Evolutionary conservation across 495 filamentous ascomycete species (phyloP).

Genomic region (Neurospora sp.): DNA sequence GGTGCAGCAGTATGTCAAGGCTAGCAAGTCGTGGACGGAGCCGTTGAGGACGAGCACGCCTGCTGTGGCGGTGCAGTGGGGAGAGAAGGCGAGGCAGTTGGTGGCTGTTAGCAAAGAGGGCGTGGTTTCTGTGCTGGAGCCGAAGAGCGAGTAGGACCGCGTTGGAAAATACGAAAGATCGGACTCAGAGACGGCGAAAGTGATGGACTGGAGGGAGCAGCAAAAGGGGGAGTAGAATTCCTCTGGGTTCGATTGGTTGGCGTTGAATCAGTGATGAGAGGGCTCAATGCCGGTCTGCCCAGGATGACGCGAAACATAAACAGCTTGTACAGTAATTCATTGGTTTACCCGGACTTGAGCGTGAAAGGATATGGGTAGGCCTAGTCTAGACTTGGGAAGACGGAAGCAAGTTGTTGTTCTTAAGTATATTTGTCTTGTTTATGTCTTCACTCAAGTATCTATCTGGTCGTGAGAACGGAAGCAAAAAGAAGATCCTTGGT

Average conservation of each 20-base stretch:
- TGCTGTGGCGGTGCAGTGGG: constrained; percentile 68
- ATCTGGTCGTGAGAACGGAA: background rate
- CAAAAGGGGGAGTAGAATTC: background rate
- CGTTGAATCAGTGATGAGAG: background rate
- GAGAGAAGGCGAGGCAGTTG: constrained; percentile 59
- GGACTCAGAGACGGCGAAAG: background rate
- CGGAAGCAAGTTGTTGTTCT: background rate
- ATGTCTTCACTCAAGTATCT: background rate
- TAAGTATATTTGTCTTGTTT: background rate
- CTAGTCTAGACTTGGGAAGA: background rate
- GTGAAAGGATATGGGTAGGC: background rate
- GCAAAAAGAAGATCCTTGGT: background rate
- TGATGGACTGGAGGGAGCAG: background rate
- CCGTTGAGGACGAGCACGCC: constrained; percentile 65
- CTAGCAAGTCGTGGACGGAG: constrained; percentile 80
- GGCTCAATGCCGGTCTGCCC: background rate
- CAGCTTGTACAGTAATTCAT: background rate
- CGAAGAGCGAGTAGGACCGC: constrained; percentile 12
- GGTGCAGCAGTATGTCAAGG: constrained; percentile 80
- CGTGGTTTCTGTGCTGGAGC: constrained; percentile 53
- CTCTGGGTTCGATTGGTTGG: background rate
- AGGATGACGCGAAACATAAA: background rate
- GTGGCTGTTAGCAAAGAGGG: constrained; percentile 67
- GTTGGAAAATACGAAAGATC: background rate
- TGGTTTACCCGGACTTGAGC: background rate